Evolutionary conservation across 2,329 filamentous ascomycete species (phyloP), one percentile per base, ranked within the genome.

Genomic region (Beauveria asiatica): DNA sequence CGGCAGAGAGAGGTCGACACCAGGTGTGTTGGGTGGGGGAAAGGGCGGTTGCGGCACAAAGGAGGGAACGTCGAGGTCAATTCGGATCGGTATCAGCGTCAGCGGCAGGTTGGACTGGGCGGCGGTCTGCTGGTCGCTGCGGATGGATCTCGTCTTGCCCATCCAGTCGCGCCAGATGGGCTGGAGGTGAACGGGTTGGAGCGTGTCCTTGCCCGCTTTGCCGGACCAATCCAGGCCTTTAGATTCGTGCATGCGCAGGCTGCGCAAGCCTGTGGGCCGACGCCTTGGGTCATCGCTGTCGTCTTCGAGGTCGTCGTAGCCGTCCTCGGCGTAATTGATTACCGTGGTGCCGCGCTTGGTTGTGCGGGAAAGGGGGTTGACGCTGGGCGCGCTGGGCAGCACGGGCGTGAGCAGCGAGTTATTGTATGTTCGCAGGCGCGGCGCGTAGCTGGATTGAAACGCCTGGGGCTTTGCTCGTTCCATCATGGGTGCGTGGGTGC

Each of bases 261-360:
- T 97, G 67, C 92, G 87, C 73, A 97, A 73, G 5, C 92, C 92
- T 0, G 92, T 95, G 13, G 90, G 89, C 2, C 87, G 87, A 64
- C 93, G 86, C 64, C 90, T 83, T 62, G 83, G 80, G 59, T 90
- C 88, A 64, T 91, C 88, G 54, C 89, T 87, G 64, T 91, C 89
- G 60, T 87, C 83, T 42, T 85, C 83, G 61, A 83, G 74, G 68
- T 93, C 92, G 65, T 97, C 93, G 70, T 88, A 96, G 51, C 92
- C 92, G 72, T 97, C 93, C 72, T 99, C 94, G 25, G 94, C 93
- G 71, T 99, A 99, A 76, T 97, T 99, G 75, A 97, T 94, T 64
- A 93, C 90, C 39, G 90, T 94, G 2, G 94, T 97, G 61, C 94
- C 94, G 74, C 94, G 88, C 78, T 99, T 97, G 9, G 94, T 97